Evolutionary conservation across 2,329 filamentous ascomycete genomes (phyloP).

Genomic region (Pseudogymnoascus sp.): DNA sequence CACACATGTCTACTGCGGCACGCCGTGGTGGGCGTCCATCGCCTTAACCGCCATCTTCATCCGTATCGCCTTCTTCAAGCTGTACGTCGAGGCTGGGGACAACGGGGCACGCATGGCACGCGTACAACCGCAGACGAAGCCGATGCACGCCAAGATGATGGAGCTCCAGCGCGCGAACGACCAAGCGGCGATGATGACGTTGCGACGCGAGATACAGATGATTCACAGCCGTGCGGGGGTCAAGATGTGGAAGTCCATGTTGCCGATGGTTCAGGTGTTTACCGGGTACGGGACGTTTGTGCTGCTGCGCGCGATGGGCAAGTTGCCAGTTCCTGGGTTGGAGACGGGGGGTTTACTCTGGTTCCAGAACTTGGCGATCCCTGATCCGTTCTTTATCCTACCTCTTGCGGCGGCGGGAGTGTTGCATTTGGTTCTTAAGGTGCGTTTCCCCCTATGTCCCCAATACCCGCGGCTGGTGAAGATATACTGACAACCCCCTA

Average conservation of each 20-base stretch:
- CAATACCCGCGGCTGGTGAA: background rate
- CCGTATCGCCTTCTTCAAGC: slow-evolving; percentile 57
- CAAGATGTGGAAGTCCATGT: slow-evolving; percentile 39
- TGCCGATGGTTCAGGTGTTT: slow-evolving; percentile 56
- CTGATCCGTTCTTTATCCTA: slow-evolving; percentile 71
- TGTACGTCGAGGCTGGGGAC: slow-evolving; percentile 54
- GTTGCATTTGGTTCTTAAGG: slow-evolving; percentile 34
- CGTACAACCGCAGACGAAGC: slow-evolving; percentile 48
- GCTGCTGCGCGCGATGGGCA: slow-evolving; percentile 62
- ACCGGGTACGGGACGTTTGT: slow-evolving; percentile 77
- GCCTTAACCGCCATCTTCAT: slow-evolving; percentile 54
- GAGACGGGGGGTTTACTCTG: slow-evolving; percentile 64
- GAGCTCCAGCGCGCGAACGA: slow-evolving; percentile 33
- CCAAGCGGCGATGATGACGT: slow-evolving; percentile 36
- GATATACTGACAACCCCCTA: slow-evolving; percentile 20
- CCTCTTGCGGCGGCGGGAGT: slow-evolving; percentile 57
- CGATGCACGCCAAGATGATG: slow-evolving; percentile 48
- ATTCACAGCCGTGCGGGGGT: slow-evolving; percentile 50
- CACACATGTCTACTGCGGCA: slow-evolving; percentile 62
- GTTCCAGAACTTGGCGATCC: slow-evolving; percentile 66
- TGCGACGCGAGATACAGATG: slow-evolving; percentile 38
- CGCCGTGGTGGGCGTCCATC: slow-evolving; percentile 80
- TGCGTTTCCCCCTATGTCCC: slow-evolving; percentile 14
- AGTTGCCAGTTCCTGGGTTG: slow-evolving; percentile 72
- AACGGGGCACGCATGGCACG: slow-evolving; percentile 53